Base-by-base conservation (phyloP, 768 basidiomycete genomes). In the Gloeophyllum trabeum region DNA sequence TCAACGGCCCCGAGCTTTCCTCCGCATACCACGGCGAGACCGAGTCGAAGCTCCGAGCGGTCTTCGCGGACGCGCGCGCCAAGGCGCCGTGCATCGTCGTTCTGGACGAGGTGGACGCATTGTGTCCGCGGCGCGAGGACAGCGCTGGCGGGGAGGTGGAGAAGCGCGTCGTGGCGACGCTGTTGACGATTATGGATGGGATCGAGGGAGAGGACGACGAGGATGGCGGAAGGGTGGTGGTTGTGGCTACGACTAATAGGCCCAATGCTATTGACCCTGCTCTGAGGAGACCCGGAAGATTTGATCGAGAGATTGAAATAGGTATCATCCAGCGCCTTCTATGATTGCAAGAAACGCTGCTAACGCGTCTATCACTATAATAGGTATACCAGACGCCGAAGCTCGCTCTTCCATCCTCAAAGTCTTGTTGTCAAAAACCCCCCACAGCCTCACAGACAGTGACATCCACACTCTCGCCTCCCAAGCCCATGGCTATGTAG, bases 1-100 rank as follows among this genome's bases (percentile, higher is more conserved):
- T 98, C 57, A 94, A 94, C 51, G 96, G 96, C 0, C 92, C 96
- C 10, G 92, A 97, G 55, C 73, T 98, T 18, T 89, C 87, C 1
- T 91, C 89, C 16, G 90, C 92, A 1, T 98, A 90, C 54, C 96
- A 98, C 54, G 96, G 96, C 34, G 96, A 99, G 65, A 96, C 92
- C 1, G 96, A 99, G 55, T 79, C 86, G 1, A 79, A 81, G 47
- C 67, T 99, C 25, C 79, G 96, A 16, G 85, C 85, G 20, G 82
- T 98, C 3, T 99, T 98, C 58, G 74, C 71, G 32, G 81, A 90
- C 50, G 96, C 96, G 1, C 73, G 77, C 43, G 65, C 69, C 24
- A 76, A 80, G 51, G 83, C 81, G 43, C 93, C 94, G 0, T 94
- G 89, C 51, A 91, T 99, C 50, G 78, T 99, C 37, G 84, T 99